Evolutionary conservation across 345 rosid genomes (phyloP), one percentile per base, ranked within the genome.

Genomic region (Lepidium didymum): DNA sequence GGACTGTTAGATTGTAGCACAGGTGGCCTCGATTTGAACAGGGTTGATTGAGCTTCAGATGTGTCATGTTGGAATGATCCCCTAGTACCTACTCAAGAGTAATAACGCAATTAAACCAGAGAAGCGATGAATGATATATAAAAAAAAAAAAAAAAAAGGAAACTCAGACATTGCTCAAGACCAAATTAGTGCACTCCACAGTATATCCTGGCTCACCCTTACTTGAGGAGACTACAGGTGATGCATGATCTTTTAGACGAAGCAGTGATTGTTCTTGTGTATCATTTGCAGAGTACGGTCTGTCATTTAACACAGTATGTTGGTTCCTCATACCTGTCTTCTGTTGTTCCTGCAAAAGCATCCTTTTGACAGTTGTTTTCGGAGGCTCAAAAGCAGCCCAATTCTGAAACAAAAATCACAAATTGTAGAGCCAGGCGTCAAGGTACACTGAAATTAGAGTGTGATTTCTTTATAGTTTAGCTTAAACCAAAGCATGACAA

Each of bases 361-460:
- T 83, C 84, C 99, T 84, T 80, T 86, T 91, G 41, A 91, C 88
- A 59, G 90, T 94, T 72, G 99, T 94, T 74, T 87, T 94, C 43
- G 95, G 80, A 56, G 99, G 97, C 79, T 86, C 90, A 79, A 86
- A 94, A 72, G 81, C 85, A 57, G 87, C 85, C 96, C 86, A 87
- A 73, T 87, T 86, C 99, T 94, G 86, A 59, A 80, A 56, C 38
- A 70, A 58, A 64, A 60, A 41, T 67, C 67, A 73, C 37, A 36
- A 40, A 14, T 56, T 19, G 40, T 56, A 47, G 46, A 54, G 60
- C 16, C 21, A 46, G 21, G 54, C 33, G 14, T 74, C 44, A 74
- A 13, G 51, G 44, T 68, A 15, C 19, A 36, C 8, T 15, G 8
- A 18, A 27, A 34, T 13, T 52, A 53, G 25, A 43, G 49, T 18